phyloP scores from a whole-genome alignment of 257 asterid species.

The Salvia rosmarinus region DNA sequence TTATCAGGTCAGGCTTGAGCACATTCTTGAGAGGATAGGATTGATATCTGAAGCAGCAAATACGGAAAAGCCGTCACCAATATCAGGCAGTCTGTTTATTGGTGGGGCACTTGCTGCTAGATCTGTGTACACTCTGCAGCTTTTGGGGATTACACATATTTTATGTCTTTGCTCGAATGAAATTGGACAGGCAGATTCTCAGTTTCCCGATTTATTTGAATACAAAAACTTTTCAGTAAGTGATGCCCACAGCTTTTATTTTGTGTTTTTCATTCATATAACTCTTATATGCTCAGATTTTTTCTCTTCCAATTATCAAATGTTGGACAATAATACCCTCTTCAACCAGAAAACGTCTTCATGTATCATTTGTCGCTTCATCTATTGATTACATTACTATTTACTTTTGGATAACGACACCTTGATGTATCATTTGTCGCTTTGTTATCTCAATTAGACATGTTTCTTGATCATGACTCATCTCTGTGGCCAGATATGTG shows the following conservation, averaged over 20 bases:
- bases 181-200: conserved; percentile 96
- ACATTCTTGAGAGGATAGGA: conserved; percentile 86
- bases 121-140: conserved; percentile 86
- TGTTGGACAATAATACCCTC: background rate
- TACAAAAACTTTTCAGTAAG: conserved; percentile 89
- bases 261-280: conserved; percentile 16
- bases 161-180: conserved; percentile 94
- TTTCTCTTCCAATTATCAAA: conserved; percentile 1
- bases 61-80: conserved; percentile 82
- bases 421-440: background rate
- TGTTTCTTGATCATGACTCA: conserved; percentile 29
- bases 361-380: conserved; percentile 3
- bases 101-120: conserved; percentile 99
- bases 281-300: conserved; percentile 8
- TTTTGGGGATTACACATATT: conserved; percentile 83
- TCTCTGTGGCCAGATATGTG: conserved; percentile 63
- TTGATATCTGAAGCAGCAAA: conserved; percentile 92
- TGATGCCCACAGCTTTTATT: conserved; percentile 31
- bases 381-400: background rate
- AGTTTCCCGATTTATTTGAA: conserved; percentile 76
- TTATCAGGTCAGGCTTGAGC: conserved; percentile 96
- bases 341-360: background rate
- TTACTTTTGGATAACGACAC: background rate
- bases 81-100: conserved; percentile 63
- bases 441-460: background rate